Base-by-base conservation (phyloP, 148 eudicot species). In the Polygonum maritimum region DNA sequence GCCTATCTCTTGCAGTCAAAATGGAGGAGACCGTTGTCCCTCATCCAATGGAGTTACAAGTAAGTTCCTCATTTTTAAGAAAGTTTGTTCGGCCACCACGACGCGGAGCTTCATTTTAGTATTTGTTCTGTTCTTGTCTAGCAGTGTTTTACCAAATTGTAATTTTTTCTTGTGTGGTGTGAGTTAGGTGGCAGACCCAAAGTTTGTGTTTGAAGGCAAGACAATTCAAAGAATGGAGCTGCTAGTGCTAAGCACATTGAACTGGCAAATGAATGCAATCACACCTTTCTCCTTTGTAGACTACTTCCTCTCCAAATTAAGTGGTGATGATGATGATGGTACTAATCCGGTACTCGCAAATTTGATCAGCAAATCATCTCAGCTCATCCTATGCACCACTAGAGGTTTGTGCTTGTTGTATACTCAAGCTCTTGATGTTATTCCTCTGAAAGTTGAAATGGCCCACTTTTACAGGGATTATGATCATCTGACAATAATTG, bases 171-270 rank as follows among this genome's bases (percentile, higher is more conserved):
- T 10, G 21, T 8, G 21, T 9, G 22, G 18, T 70, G 16, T 71
- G 19, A 16, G 51, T 71, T 44, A 95, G 99, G 96, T 84, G 40
- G 92, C 87, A 75, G 91, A 88, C 31, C 88, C 94, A 16, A 82
- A 86, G 69, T 90, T 44, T 82, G 69, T 90, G 75, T 95, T 92
- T 86, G 96, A 90, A 74, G 91, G 82, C 1, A 92, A 87, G 87
- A 87, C 94, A 5, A 88, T 95, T 75, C 90, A 81, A 74, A 91
- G 87, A 82, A 92, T 90, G 99, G 99, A 92, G 83, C 83, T 92
- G 62, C 33, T 92, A 77, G 88, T 95, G 74, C 81, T 92, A 77
- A 86, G 77, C 78, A 84, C 84, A 31, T 84, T 95, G 83, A 79
- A 89, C 0, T 95, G 99, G 99, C 88, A 81, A 71, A 84, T 92